These are phyloP conservation scores for Trichoderma sp. DNA, from an alignment of 2,329 filamentous ascomycete genomes.

Conservation along the genomic window DNA sequence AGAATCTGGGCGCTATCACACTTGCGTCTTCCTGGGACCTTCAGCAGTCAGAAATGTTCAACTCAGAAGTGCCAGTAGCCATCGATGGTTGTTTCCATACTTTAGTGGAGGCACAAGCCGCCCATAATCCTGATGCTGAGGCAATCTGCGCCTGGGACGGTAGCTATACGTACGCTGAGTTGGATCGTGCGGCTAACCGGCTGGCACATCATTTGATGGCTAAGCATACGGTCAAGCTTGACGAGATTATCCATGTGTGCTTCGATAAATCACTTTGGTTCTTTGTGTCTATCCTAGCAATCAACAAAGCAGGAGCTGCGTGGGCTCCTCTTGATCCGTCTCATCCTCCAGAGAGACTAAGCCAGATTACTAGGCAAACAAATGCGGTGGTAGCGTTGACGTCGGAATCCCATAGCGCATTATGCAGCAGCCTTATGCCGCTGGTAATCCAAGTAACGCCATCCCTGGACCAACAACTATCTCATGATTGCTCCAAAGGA, in stretches of 20 bases:
- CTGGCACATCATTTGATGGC: constrained; percentile 27
- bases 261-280: constrained; percentile 30
- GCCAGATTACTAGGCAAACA: constrained; percentile 21
- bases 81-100: constrained; percentile 12
- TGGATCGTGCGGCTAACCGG: constrained; percentile 31
- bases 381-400: neutral
- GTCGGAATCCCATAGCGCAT: neutral
- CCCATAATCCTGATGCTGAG: neutral
- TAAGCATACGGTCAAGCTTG: constrained; percentile 29
- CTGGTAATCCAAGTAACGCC: constrained; percentile 2
- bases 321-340: constrained; percentile 30
- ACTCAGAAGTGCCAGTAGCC: neutral
- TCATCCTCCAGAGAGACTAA: constrained; percentile 16
- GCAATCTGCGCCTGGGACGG: constrained; percentile 31
- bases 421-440: neutral
- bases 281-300: constrained; percentile 30
- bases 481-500: neutral
- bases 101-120: constrained; percentile 18
- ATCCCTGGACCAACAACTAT: neutral
- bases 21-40: neutral
- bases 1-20: neutral
- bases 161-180: constrained; percentile 45
- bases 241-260: constrained; percentile 21
- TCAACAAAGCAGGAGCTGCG: constrained; percentile 31
- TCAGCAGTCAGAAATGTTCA: neutral